These are phyloP conservation scores for Daldinia loculata DNA, from an alignment of 495 filamentous ascomycete genomes.

Conservation along the genomic window DNA sequence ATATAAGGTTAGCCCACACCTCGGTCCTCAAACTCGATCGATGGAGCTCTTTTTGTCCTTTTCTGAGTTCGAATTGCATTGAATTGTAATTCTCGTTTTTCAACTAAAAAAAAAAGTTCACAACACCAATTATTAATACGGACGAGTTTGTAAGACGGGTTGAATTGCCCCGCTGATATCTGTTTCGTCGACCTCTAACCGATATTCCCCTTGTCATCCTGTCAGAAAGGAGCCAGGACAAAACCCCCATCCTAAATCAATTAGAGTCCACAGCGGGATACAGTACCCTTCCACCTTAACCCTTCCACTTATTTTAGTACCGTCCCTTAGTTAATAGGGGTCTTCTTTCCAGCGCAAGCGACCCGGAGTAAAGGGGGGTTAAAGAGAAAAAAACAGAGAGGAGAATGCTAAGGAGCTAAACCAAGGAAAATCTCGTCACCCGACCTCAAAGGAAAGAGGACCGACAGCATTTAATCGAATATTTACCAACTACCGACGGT, in stretches of 20 bases:
- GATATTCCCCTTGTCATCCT: slow-evolving; percentile 30
- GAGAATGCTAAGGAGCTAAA: not conserved
- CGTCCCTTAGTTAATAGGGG: slow-evolving; percentile 33
- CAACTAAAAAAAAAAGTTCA: slow-evolving; percentile 2
- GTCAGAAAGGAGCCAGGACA: slow-evolving; percentile 36
- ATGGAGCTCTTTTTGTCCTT: slow-evolving; percentile 13
- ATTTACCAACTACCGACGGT: slow-evolving; percentile 25
- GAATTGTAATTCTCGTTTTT: slow-evolving; percentile 2
- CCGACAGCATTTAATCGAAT: slow-evolving; percentile 7
- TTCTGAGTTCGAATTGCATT: slow-evolving; percentile 9
- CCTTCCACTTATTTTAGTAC: slow-evolving; percentile 33
- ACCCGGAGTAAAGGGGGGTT: slow-evolving; percentile 15
- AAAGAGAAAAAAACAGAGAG: slow-evolving; percentile 5
- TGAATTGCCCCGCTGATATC: slow-evolving; percentile 15
- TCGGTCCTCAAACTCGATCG: slow-evolving; percentile 26
- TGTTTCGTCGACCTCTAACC: slow-evolving; percentile 33
- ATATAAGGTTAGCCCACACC: slow-evolving; percentile 32
- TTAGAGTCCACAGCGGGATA: slow-evolving; percentile 35
- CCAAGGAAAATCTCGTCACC: slow-evolving; percentile 28
- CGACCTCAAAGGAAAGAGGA: slow-evolving; percentile 20
- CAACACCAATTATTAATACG: slow-evolving; percentile 27
- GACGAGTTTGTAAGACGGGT: slow-evolving; percentile 12
- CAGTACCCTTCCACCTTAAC: slow-evolving; percentile 5
- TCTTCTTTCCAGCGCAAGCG: slow-evolving; percentile 15
- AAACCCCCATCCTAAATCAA: slow-evolving; percentile 35